Conservation (phyloP, 2,329 filamentous ascomycete species). For the Curvularia eragrostidis region DNA sequence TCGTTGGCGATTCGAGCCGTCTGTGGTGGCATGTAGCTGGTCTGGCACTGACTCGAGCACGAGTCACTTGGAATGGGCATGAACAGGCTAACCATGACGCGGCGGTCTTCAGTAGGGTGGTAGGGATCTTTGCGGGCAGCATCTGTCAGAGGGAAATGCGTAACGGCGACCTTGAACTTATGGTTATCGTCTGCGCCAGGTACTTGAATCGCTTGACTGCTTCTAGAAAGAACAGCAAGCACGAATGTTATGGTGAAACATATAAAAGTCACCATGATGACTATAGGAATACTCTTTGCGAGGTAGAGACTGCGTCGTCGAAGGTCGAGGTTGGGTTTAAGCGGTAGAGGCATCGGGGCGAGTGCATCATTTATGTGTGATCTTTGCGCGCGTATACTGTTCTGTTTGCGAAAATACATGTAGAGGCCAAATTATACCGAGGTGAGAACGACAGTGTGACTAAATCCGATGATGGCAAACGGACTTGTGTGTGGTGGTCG, state of each 20-base stretch:
- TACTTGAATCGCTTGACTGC: slow-evolving; percentile 17
- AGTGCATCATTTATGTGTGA: background rate
- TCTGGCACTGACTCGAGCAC: slow-evolving; percentile 22
- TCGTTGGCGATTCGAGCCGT: slow-evolving; percentile 26
- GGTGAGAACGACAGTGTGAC: slow-evolving; percentile 1
- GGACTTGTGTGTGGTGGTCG: background rate
- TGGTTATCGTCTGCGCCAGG: slow-evolving; percentile 26
- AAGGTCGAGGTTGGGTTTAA: background rate
- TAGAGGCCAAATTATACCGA: background rate
- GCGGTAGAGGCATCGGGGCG: background rate
- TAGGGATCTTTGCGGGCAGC: slow-evolving; percentile 13
- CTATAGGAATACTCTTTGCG: background rate
- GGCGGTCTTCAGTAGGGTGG: slow-evolving; percentile 10
- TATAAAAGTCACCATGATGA: slow-evolving; percentile 3
- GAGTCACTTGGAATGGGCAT: slow-evolving; percentile 23
- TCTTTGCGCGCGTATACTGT: background rate
- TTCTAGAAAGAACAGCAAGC: background rate
- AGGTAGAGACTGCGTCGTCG: background rate
- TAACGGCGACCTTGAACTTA: slow-evolving; percentile 24
- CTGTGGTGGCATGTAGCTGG: slow-evolving; percentile 29
- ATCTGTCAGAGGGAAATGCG: slow-evolving; percentile 22
- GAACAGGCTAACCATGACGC: slow-evolving; percentile 33
- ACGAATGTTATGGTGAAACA: slow-evolving; percentile 1
- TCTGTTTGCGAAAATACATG: background rate
- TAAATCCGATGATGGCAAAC: background rate